A percentile compares a stretch with the other conserved stretches of the same genome.
Conservation (phyloP, 2,329 filamentous ascomycete genomes). For the Pseudocercospora fijiensis region DNA sequence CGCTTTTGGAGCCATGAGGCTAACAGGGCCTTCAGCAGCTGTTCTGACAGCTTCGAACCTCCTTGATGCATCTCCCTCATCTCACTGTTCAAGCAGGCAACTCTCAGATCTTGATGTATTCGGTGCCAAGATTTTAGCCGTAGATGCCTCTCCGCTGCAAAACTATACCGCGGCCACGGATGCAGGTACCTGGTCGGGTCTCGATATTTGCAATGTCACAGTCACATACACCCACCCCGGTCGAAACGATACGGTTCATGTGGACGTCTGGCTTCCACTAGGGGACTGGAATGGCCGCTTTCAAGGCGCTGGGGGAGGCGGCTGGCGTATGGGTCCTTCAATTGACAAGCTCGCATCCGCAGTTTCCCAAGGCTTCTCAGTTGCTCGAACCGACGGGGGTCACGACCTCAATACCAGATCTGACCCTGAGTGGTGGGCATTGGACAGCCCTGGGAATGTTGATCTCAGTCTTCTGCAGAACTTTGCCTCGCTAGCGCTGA, state of each 20-base stretch:
- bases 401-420: constrained; percentile 17
- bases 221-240: constrained; percentile 43
- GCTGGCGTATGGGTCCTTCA: constrained; percentile 29
- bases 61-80: background rate
- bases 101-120: constrained; percentile 8
- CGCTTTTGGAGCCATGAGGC: constrained; percentile 9
- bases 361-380: constrained; percentile 30
- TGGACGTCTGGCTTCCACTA: constrained; percentile 38
- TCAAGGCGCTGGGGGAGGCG: constrained; percentile 43
- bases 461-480: constrained; percentile 37
- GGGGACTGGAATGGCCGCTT: constrained; percentile 40
- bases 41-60: background rate
- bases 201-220: constrained; percentile 40
- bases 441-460: constrained; percentile 35
- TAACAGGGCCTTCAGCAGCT: background rate
- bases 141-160: constrained; percentile 4
- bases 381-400: constrained; percentile 34
- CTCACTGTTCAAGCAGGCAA: background rate
- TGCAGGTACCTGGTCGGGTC: constrained; percentile 4
- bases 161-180: constrained; percentile 6
- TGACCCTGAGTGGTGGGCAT: constrained; percentile 24
- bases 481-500: constrained; percentile 35
- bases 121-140: constrained; percentile 11
- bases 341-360: constrained; percentile 23
- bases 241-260: constrained; percentile 38